These are phyloP conservation scores for Psidium friedrichsthalianum DNA, from an alignment of 345 rosid species.

Conservation along the genomic window DNA sequence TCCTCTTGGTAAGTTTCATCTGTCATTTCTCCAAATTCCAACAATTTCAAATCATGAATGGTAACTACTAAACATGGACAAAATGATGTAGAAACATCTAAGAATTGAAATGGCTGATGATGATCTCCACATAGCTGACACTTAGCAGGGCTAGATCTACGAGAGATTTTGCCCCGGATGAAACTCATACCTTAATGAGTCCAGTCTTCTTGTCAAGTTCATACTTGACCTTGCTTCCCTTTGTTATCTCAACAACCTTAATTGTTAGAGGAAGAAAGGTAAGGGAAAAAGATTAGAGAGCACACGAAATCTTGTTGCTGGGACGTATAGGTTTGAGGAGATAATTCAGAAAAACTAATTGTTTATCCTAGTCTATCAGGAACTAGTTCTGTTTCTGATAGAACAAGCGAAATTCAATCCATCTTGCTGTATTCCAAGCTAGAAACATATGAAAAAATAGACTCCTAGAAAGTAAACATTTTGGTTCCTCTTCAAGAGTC, in stretches of 20 bases:
- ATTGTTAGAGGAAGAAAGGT: not conserved
- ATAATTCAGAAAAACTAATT: not conserved
- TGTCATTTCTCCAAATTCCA: not conserved
- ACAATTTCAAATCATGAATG: not conserved
- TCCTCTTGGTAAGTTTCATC: not conserved
- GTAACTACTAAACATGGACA: not conserved
- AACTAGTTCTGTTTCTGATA: not conserved
- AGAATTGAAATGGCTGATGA: not conserved
- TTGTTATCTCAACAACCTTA: constrained; percentile 93
- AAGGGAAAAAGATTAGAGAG: not conserved
- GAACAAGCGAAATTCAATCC: not conserved
- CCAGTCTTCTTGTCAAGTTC: constrained; percentile 97
- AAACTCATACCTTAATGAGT: constrained; percentile 56
- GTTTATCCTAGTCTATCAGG: not conserved
- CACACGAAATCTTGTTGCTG: not conserved
- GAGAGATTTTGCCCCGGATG: not conserved
- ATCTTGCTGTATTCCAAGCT: not conserved
- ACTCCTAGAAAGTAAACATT: not conserved
- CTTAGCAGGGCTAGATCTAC: not conserved
- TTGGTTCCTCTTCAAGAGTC: not conserved
- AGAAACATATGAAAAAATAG: not conserved
- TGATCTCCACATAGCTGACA: not conserved
- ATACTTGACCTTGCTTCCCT: constrained; percentile 96
- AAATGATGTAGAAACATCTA: not conserved
- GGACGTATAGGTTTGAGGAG: not conserved